Percentiles rank a stretch among this genome's conserved stretches.
phyloP scores from a whole-genome alignment of 768 basidiomycete genomes.

The Hebeloma cylindrosporum region DNA sequence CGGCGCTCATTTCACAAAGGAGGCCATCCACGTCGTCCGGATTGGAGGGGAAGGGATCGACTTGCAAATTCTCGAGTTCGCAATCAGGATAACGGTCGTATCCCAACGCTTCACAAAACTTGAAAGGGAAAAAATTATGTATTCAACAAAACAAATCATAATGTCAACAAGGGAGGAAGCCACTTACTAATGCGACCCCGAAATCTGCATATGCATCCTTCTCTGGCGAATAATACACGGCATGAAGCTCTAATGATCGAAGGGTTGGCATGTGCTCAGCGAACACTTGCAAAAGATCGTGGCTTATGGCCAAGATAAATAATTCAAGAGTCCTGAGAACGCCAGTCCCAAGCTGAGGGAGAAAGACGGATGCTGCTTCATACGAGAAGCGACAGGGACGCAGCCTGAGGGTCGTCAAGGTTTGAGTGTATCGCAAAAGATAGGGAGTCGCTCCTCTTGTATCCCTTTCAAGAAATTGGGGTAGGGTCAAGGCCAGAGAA shows the following conservation, averaged over 20 bases:
- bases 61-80: background rate
- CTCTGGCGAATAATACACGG: background rate
- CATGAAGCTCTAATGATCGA: background rate
- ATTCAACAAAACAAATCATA: no score
- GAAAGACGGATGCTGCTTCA: background rate
- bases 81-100: background rate
- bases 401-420: slow-evolving; percentile 1
- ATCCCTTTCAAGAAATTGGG: background rate
- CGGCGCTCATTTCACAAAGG: no score
- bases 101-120: slow-evolving; percentile 8
- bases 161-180: no score
- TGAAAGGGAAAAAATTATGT: background rate
- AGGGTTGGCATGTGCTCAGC: slow-evolving; percentile 5
- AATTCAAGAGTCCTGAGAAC: background rate
- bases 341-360: background rate
- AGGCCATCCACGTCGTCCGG: no score
- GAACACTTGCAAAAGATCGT: slow-evolving; percentile 6
- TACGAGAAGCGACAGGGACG: background rate
- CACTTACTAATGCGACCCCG: background rate
- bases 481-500: background rate
- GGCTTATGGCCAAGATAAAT: background rate
- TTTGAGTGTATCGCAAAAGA: background rate
- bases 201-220: background rate
- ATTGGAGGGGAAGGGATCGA: background rate
- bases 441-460: background rate